Evolutionary conservation across 108 stramenopile species (phyloP).

Genomic region (Chaetoceros tenuissimus): DNA sequence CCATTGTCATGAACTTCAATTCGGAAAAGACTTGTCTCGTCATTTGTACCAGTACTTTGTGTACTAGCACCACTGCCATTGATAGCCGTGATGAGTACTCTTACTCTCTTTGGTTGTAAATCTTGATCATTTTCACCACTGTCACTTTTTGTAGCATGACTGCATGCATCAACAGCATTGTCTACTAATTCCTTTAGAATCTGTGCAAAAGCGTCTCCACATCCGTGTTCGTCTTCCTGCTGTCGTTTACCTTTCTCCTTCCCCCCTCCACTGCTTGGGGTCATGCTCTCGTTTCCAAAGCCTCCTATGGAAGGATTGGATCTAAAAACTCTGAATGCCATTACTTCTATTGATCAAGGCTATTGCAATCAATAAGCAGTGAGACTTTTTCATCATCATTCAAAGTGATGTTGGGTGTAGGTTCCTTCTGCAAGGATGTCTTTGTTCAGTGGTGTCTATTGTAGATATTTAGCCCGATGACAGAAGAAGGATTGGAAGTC

Average conservation of each 20-base stretch:
- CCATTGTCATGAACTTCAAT: slow-evolving; percentile 76
- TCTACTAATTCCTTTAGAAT: slow-evolving; percentile 86
- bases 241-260: neutral
- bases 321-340: slow-evolving; percentile 52
- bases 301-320: slow-evolving; percentile 78
- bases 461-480: no score
- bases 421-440: no score
- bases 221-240: slow-evolving; percentile 7
- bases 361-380: no score
- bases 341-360: no score
- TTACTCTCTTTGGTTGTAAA: slow-evolving; percentile 18
- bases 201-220: slow-evolving; percentile 73
- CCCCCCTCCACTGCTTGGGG: neutral
- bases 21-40: slow-evolving; percentile 44
- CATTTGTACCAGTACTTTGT: neutral
- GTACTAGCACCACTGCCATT: slow-evolving; percentile 4
- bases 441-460: no score
- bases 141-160: neutral
- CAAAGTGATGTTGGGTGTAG: no score
- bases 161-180: slow-evolving; percentile 83
- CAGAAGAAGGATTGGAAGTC: no score
- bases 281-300: slow-evolving; percentile 54
- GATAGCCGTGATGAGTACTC: slow-evolving; percentile 26
- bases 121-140: slow-evolving; percentile 6
- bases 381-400: no score